Percentiles rank a stretch among this genome's conserved stretches.
phyloP scores from a whole-genome alignment of 2,329 filamentous ascomycete species.

The Fusarium gaditjirri region DNA sequence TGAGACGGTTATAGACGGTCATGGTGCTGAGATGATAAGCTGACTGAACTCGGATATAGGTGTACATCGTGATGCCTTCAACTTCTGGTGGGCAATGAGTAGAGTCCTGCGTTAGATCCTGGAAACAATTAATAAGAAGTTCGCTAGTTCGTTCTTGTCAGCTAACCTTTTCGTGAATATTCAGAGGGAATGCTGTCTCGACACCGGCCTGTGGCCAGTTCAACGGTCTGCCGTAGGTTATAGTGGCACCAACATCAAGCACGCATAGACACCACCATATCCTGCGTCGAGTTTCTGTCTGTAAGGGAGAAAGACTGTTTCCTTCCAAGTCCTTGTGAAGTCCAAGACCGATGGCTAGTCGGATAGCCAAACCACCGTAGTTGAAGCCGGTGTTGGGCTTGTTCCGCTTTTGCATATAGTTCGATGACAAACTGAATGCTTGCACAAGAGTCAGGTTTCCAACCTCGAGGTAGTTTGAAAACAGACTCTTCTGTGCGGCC shows the following conservation, averaged over 20 bases:
- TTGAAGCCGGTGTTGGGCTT: slow-evolving; percentile 28
- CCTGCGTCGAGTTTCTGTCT: slow-evolving; percentile 21
- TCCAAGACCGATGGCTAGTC: slow-evolving; percentile 13
- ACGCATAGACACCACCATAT: slow-evolving; percentile 33
- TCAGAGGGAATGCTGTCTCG: slow-evolving; percentile 19
- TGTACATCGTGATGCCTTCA: slow-evolving; percentile 24
- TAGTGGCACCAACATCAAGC: slow-evolving; percentile 22
- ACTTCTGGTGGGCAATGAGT: slow-evolving; percentile 15
- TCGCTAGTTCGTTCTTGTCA: fast-evolving
- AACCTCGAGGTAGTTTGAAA: slow-evolving; percentile 26
- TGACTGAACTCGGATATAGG: slow-evolving; percentile 25
- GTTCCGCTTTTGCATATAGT: slow-evolving; percentile 28
- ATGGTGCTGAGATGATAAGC: slow-evolving; percentile 32
- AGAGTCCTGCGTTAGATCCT: slow-evolving; percentile 22
- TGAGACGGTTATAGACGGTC: slow-evolving; percentile 28
- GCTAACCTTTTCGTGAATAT: slow-evolving; percentile 25
- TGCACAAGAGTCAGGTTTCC: slow-evolving; percentile 28
- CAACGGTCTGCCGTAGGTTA: slow-evolving; percentile 23
- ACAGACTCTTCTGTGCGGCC: slow-evolving; percentile 18
- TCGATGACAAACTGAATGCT: slow-evolving; percentile 12
- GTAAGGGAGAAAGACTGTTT: neutral
- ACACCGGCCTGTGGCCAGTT: slow-evolving; percentile 29
- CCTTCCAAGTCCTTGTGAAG: slow-evolving; percentile 26
- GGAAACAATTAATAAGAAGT: neutral
- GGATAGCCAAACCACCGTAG: slow-evolving; percentile 17